Evolutionary conservation across 495 filamentous ascomycete species (phyloP).

Genomic region (Aspergillus haitiensis): DNA sequence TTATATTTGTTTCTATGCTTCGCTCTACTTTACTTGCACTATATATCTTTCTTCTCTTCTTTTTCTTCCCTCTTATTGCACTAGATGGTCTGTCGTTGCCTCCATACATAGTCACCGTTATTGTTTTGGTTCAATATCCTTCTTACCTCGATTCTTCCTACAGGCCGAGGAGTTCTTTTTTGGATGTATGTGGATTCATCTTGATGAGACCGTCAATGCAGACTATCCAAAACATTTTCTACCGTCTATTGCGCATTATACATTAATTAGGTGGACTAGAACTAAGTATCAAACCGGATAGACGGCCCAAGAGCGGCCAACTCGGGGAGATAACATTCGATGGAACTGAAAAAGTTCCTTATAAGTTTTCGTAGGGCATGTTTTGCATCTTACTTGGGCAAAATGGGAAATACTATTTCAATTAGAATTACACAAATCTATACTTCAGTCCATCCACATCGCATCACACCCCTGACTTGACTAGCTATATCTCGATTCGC

Average conservation of each 20-base stretch:
- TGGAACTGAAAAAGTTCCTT: too few species aligned
- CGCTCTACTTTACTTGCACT: not conserved
- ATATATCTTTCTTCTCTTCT: conserved; percentile 6
- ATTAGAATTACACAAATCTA: not conserved
- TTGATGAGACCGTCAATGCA: not conserved
- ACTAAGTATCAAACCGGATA: too few species aligned
- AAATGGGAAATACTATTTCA: not conserved
- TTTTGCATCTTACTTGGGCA: too few species aligned
- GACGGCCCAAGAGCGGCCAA: too few species aligned
- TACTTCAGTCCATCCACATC: not conserved
- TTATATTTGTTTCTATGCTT: conserved; percentile 14
- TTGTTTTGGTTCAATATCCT: conserved; percentile 5
- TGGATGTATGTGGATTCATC: not conserved
- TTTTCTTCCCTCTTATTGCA: not conserved
- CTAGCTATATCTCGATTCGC: not conserved
- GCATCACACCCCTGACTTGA: not conserved
- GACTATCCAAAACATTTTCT: not conserved
- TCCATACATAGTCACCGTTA: not conserved
- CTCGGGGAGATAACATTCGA: too few species aligned
- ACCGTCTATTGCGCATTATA: too few species aligned
- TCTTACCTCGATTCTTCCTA: conserved; percentile 3
- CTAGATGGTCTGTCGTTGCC: not conserved
- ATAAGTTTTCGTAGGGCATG: too few species aligned
- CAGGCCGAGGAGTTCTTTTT: conserved; percentile 13
- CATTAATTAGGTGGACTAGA: too few species aligned